These are phyloP conservation scores for Penicillium palitans DNA, from an alignment of 2,329 filamentous ascomycete species.

Conservation along the genomic window DNA sequence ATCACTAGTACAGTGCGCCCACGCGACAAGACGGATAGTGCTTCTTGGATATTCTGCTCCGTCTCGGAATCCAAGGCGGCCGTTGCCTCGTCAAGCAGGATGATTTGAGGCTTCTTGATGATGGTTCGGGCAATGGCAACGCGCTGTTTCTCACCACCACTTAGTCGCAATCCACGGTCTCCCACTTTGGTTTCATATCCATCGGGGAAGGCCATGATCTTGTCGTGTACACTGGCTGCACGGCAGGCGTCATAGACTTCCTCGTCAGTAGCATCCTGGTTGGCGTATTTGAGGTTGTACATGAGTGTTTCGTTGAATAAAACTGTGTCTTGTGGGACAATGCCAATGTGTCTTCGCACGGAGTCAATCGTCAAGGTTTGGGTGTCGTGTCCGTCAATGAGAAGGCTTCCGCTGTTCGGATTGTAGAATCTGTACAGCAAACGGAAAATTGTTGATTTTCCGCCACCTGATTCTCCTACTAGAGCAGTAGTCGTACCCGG, in stretches of 20 bases:
- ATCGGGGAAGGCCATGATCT: slow-evolving; percentile 81
- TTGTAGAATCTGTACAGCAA: slow-evolving; percentile 43
- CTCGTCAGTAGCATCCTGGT: slow-evolving; percentile 59
- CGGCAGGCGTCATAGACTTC: slow-evolving; percentile 35
- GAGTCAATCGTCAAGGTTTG: slow-evolving; percentile 80
- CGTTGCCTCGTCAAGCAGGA: slow-evolving; percentile 85
- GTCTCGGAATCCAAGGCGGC: slow-evolving; percentile 85
- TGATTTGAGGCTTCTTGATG: slow-evolving; percentile 81
- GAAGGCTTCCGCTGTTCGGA: slow-evolving; percentile 49
- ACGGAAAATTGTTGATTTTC: slow-evolving; percentile 53
- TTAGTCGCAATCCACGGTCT: slow-evolving; percentile 63
- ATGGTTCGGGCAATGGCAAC: slow-evolving; percentile 88
- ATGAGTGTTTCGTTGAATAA: slow-evolving; percentile 81
- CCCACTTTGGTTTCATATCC: slow-evolving; percentile 83
- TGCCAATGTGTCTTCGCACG: slow-evolving; percentile 75
- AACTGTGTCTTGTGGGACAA: slow-evolving; percentile 84
- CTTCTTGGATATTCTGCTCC: slow-evolving; percentile 75
- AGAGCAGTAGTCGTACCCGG: slow-evolving; percentile 57
- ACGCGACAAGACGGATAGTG: not conserved
- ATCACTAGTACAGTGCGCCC: slow-evolving; percentile 1
- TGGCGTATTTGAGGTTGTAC: slow-evolving; percentile 81
- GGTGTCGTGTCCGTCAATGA: slow-evolving; percentile 74
- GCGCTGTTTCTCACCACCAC: slow-evolving; percentile 41
- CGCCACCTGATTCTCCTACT: slow-evolving; percentile 84
- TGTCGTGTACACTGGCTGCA: slow-evolving; percentile 84